Conservation (phyloP, 1,139 yeast species). For the Kurtzmaniella quercitrusa region DNA sequence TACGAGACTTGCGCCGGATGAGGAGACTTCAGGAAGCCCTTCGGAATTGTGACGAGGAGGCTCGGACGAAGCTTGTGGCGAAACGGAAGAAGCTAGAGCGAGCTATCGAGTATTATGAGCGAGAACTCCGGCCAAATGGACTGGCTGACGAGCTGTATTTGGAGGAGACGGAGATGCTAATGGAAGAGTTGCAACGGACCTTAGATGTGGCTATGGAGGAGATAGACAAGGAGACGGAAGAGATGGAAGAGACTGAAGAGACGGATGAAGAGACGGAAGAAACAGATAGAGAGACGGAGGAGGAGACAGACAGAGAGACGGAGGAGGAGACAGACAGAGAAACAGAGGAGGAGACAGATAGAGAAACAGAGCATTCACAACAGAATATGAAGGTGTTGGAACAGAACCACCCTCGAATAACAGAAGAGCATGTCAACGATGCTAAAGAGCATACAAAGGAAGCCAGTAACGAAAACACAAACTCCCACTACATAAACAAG, state of each 20-base stretch:
- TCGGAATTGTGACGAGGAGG: slow-evolving; percentile 16
- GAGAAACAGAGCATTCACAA: slow-evolving; percentile 8
- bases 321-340: slow-evolving; percentile 4
- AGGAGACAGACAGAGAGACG: neutral
- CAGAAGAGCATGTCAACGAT: neutral
- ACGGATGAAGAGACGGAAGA: neutral
- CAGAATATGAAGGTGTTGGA: slow-evolving; percentile 6
- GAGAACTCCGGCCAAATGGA: slow-evolving; percentile 4
- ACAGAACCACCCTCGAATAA: no score
- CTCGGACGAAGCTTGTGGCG: slow-evolving; percentile 22
- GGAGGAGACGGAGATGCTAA: slow-evolving; percentile 22
- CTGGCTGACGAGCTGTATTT: slow-evolving; percentile 14
- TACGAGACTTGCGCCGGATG: slow-evolving; percentile 13
- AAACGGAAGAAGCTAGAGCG: slow-evolving; percentile 9
- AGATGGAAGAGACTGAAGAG: neutral
- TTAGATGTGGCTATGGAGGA: slow-evolving; percentile 22
- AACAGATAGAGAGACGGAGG: neutral
- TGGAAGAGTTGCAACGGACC: slow-evolving; percentile 21
- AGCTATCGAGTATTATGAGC: slow-evolving; percentile 8
- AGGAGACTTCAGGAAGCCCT: slow-evolving; percentile 10
- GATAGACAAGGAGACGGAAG: neutral
- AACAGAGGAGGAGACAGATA: slow-evolving; percentile 1
- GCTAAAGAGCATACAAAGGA: neutral
- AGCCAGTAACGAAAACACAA: neutral
- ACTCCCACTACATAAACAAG: neutral